Conservation (phyloP, 805 yeast species). For the Wickerhamomyces kurtzmanii region DNA sequence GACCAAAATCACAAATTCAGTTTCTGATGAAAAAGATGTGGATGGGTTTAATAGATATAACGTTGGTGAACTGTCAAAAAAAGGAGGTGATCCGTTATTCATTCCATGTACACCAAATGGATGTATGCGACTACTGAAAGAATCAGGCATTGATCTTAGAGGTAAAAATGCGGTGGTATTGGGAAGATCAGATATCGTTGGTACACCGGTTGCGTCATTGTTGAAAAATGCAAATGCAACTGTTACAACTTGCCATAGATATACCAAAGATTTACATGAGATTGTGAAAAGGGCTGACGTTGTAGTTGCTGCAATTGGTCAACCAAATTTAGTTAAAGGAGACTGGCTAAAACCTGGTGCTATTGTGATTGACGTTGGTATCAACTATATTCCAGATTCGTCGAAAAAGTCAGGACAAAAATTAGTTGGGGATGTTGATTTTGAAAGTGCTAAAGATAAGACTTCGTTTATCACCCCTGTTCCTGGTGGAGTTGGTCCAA, state of each 20-base stretch:
- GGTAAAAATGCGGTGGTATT: constrained; percentile 77
- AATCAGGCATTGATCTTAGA: constrained; percentile 40
- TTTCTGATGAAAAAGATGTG: constrained; percentile 60
- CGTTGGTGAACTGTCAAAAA: constrained; percentile 69
- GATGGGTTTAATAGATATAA: constrained; percentile 78
- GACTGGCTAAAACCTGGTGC: constrained; percentile 65
- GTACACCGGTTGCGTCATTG: constrained; percentile 68
- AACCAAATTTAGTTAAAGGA: constrained; percentile 59
- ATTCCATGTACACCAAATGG: constrained; percentile 85
- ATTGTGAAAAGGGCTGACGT: constrained; percentile 58
- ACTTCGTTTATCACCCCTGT: constrained; percentile 75
- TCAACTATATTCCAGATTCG: constrained; percentile 61
- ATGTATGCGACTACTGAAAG: constrained; percentile 51
- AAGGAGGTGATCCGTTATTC: constrained; percentile 60
- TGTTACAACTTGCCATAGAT: constrained; percentile 67
- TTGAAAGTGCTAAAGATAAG: constrained; percentile 38
- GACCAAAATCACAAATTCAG: constrained; percentile 56
- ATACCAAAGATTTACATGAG: constrained; percentile 41
- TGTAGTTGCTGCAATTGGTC: constrained; percentile 71
- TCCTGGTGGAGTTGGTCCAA: constrained; percentile 90
- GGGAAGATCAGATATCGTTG: constrained; percentile 83
- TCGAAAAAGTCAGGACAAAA: constrained; percentile 59
- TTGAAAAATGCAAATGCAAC: constrained; percentile 66
- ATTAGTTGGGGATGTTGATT: constrained; percentile 75
- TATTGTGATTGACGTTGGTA: constrained; percentile 76